phyloP scores from a whole-genome alignment of 345 rosid genomes.

The Hypericum perforatum region DNA sequence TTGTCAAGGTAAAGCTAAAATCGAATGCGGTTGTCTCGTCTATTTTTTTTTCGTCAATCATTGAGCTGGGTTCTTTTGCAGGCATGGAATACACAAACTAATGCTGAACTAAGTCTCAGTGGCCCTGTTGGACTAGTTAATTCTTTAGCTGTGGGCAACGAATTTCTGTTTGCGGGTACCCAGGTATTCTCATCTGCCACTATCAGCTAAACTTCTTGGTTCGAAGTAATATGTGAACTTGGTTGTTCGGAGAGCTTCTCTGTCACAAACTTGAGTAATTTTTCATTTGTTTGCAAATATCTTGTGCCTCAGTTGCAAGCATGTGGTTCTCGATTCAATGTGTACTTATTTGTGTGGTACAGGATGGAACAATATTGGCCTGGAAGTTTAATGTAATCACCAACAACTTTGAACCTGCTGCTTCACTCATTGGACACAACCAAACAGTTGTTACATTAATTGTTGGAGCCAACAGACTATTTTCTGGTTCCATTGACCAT shows the following conservation, averaged over 20 bases:
- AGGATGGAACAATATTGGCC: slow-evolving; percentile 82
- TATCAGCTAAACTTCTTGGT: no score
- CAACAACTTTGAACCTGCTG: slow-evolving; percentile 73
- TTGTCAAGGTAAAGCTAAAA: slow-evolving; percentile 53
- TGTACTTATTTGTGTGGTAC: slow-evolving; percentile 14
- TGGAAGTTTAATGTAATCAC: slow-evolving; percentile 75
- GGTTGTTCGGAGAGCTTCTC: no score
- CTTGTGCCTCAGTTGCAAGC: no score
- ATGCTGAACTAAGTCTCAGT: slow-evolving; percentile 56
- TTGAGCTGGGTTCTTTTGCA: slow-evolving; percentile 23
- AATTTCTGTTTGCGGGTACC: slow-evolving; percentile 77
- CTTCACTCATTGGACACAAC: slow-evolving; percentile 57
- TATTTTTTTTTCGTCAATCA: neutral
- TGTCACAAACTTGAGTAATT: no score
- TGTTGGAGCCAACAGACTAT: slow-evolving; percentile 85
- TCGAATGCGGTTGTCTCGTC: neutral
- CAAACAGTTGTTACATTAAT: slow-evolving; percentile 73
- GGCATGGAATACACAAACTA: slow-evolving; percentile 86
- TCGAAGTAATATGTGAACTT: no score
- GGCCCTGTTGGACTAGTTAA: slow-evolving; percentile 97
- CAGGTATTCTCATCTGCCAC: slow-evolving; percentile 36
- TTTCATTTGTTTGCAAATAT: no score
- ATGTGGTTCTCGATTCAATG: neutral
- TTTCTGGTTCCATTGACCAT: slow-evolving; percentile 95
- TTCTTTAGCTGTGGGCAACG: slow-evolving; percentile 72